Evolutionary conservation across 345 rosid genomes (phyloP).

Genomic region (Pugionium cornutum): DNA sequence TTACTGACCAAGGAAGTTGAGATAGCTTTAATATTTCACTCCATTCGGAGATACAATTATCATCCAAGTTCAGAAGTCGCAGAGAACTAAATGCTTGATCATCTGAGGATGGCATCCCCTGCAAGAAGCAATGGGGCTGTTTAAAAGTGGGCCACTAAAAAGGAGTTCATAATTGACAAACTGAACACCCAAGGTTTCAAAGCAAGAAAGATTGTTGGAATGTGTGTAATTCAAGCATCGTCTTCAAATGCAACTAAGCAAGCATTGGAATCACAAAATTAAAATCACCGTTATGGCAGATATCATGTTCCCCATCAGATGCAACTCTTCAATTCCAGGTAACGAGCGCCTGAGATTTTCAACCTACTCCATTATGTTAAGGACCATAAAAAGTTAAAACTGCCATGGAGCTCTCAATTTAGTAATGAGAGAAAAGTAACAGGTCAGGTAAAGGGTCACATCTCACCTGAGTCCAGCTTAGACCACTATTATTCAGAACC

Average conservation of each 20-base stretch:
- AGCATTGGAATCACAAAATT: conserved; percentile 16
- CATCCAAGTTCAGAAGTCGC: conserved; percentile 82
- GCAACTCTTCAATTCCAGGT: conserved; percentile 81
- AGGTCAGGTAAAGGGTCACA: conserved; percentile 11
- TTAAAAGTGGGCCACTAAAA: background rate
- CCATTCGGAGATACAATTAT: conserved; percentile 82
- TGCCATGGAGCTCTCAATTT: background rate
- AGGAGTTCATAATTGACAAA: background rate
- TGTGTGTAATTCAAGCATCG: background rate
- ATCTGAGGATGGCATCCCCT: conserved; percentile 51
- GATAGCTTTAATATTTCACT: conserved; percentile 75
- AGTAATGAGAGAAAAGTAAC: conserved; percentile 8
- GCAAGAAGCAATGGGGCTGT: conserved; percentile 24
- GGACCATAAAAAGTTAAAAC: too few relatives aligned
- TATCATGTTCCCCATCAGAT: conserved; percentile 83
- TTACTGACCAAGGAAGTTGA: conserved; percentile 65
- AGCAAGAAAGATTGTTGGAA: background rate
- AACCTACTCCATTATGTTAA: conserved; percentile 50
- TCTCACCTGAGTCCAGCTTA: conserved; percentile 74
- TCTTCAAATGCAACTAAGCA: conserved; percentile 13
- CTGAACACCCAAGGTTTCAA: background rate
- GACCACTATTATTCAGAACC: conserved; percentile 71
- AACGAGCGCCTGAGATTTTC: conserved; percentile 63
- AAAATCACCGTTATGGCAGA: conserved; percentile 52
- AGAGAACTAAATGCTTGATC: conserved; percentile 67